phyloP scores from a whole-genome alignment of 129 eudicot genomes.

The Tanacetum coccineum region DNA sequence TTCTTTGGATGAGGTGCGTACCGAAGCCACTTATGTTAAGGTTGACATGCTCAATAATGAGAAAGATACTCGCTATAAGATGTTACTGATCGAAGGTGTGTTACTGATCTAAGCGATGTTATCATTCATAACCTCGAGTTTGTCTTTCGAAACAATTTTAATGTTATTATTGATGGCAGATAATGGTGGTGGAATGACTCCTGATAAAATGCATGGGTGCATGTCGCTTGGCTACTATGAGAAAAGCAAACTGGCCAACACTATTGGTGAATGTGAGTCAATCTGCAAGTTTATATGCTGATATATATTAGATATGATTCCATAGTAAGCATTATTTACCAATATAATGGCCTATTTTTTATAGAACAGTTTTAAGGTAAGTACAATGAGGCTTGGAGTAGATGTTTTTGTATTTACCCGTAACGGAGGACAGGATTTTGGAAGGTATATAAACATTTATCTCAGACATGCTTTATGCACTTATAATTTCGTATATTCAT shows the following conservation, averaged over 20 bases:
- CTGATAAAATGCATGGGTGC: slow-evolving; percentile 60
- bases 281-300: not conserved
- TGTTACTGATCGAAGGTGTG: slow-evolving; percentile 67
- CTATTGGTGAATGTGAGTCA: slow-evolving; percentile 72
- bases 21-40: slow-evolving; percentile 70
- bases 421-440: slow-evolving; percentile 42
- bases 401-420: slow-evolving; percentile 79
- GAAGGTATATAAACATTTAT: slow-evolving; percentile 26
- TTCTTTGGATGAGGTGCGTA: slow-evolving; percentile 67
- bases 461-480: not conserved
- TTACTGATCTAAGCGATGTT: not conserved
- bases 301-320: not conserved
- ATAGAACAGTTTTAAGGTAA: slow-evolving; percentile 79
- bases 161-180: slow-evolving; percentile 36
- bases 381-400: slow-evolving; percentile 89
- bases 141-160: not conserved
- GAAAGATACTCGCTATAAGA: slow-evolving; percentile 36
- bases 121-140: not conserved
- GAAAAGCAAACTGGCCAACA: slow-evolving; percentile 61
- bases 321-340: not conserved
- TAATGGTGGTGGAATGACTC: slow-evolving; percentile 86
- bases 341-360: not conserved
- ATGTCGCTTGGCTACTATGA: slow-evolving; percentile 81
- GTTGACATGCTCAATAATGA: slow-evolving; percentile 49
- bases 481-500: not conserved